Evolutionary conservation across 2,329 filamentous ascomycete genomes (phyloP).

Genomic region (Elsinoe necatrix): DNA sequence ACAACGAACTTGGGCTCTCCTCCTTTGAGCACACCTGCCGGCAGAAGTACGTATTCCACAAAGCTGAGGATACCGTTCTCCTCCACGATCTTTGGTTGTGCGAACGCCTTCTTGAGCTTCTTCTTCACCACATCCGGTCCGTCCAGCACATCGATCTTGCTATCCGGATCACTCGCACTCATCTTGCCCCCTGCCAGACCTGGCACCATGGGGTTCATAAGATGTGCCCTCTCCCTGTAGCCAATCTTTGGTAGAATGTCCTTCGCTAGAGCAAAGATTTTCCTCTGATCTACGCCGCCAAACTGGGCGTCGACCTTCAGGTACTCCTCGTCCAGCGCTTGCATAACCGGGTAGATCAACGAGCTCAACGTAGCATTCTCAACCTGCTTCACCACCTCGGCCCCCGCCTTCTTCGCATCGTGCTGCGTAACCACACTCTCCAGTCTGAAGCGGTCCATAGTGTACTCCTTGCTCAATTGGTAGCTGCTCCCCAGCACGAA

Average conservation of each 20-base stretch:
- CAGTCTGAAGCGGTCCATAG: slow-evolving; percentile 81
- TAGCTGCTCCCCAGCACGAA: slow-evolving; percentile 77
- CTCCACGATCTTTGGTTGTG: slow-evolving; percentile 65
- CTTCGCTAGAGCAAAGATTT: slow-evolving; percentile 77
- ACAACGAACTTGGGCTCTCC: slow-evolving; percentile 57
- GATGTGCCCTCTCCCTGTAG: slow-evolving; percentile 65
- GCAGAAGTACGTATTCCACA: slow-evolving; percentile 78
- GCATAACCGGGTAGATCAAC: slow-evolving; percentile 76
- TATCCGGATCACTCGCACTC: slow-evolving; percentile 59
- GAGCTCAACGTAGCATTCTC: slow-evolving; percentile 65
- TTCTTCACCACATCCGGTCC: slow-evolving; percentile 62
- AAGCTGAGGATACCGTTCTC: slow-evolving; percentile 83
- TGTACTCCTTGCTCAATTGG: slow-evolving; percentile 60
- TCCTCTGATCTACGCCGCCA: slow-evolving; percentile 75
- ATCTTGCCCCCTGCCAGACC: slow-evolving; percentile 80
- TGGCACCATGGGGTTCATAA: slow-evolving; percentile 84
- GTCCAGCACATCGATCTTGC: slow-evolving; percentile 92
- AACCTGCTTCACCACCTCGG: slow-evolving; percentile 90
- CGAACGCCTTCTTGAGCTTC: slow-evolving; percentile 80
- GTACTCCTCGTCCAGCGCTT: slow-evolving; percentile 85
- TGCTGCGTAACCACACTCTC: slow-evolving; percentile 63
- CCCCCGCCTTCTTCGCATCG: slow-evolving; percentile 81
- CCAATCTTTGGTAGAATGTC: slow-evolving; percentile 80
- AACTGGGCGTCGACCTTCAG: slow-evolving; percentile 83
- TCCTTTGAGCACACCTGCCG: slow-evolving; percentile 56